These are phyloP conservation scores for Xylariaceae sp. DNA, from an alignment of 2,329 filamentous ascomycete genomes.

Conservation along the genomic window DNA sequence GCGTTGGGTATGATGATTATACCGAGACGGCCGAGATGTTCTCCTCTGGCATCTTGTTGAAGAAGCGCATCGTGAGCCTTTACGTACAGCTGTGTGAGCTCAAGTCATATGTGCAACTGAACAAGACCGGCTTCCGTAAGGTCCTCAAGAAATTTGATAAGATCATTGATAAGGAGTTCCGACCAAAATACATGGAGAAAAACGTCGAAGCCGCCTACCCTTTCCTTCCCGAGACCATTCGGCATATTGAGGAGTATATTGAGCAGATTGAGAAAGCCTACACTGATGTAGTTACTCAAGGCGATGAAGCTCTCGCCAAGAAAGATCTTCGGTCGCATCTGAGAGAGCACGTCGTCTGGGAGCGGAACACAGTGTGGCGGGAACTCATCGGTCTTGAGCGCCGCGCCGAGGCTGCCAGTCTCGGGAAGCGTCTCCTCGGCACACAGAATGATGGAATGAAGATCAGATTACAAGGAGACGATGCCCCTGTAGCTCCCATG, in stretches of 20 bases:
- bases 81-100: conserved; percentile 95
- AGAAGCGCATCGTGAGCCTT: conserved; percentile 83
- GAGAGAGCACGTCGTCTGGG: conserved; percentile 97
- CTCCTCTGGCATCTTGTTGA: conserved; percentile 78
- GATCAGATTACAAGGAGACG: conserved; percentile 82
- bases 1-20: conserved; percentile 74
- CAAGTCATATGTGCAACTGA: conserved; percentile 93
- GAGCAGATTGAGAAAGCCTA: conserved; percentile 77
- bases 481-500: conserved; percentile 61
- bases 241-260: conserved; percentile 72
- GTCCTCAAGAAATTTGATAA: conserved; percentile 99
- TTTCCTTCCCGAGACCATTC: conserved; percentile 74
- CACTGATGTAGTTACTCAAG: conserved; percentile 78
- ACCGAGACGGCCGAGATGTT: conserved; percentile 72
- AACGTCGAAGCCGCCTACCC: conserved; percentile 79
- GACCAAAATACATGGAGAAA: conserved; percentile 72
- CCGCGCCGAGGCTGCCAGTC: conserved; percentile 89
- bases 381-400: conserved; percentile 98
- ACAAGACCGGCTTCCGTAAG: conserved; percentile 95
- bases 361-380: conserved; percentile 97
- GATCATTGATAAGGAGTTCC: conserved; percentile 81
- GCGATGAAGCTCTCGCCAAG: conserved; percentile 75
- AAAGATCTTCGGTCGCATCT: conserved; percentile 88
- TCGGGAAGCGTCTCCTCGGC: conserved; percentile 84
- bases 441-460: conserved; percentile 68